Conservation (phyloP, 192 early-diverging fungal genomes). For the Coemansia sp. region DNA sequence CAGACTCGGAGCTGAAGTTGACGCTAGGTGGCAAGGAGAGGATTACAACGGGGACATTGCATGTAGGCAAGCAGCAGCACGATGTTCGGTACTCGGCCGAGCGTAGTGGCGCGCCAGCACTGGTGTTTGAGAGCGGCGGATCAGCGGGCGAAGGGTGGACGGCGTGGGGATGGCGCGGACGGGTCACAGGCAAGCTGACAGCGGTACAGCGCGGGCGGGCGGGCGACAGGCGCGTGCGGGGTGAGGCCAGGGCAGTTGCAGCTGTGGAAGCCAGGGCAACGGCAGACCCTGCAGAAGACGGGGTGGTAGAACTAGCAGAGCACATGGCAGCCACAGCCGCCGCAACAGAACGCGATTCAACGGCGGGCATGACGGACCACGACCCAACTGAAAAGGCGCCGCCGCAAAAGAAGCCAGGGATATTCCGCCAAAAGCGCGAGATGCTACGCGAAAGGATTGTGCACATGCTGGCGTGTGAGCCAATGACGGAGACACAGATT, state of each 20-base stretch:
- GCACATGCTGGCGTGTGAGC: slow-evolving; percentile 31
- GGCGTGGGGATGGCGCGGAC: slow-evolving; percentile 36
- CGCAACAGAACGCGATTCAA: background rate
- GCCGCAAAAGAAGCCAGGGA: slow-evolving; percentile 51
- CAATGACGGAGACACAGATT: slow-evolving; percentile 16
- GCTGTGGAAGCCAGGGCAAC: background rate
- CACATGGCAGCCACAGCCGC: background rate
- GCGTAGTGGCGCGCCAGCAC: slow-evolving; percentile 28
- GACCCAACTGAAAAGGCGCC: background rate
- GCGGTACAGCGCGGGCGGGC: slow-evolving; percentile 9
- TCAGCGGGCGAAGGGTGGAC: slow-evolving; percentile 22
- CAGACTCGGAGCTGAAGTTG: slow-evolving; percentile 22
- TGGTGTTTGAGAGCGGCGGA: slow-evolving; percentile 35
- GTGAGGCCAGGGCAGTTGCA: background rate
- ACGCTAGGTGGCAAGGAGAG: slow-evolving; percentile 45
- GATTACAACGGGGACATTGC: slow-evolving; percentile 27
- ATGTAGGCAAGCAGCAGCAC: slow-evolving; percentile 18
- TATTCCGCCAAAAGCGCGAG: slow-evolving; percentile 41
- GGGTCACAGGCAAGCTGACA: slow-evolving; percentile 39
- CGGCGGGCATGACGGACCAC: background rate
- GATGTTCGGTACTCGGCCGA: slow-evolving; percentile 47
- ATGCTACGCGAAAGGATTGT: slow-evolving; percentile 33
- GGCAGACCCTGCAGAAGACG: background rate
- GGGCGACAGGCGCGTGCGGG: background rate
- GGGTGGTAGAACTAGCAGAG: background rate